phyloP scores from a whole-genome alignment of 805 yeast species.

The Kodamaea fukazawae region DNA sequence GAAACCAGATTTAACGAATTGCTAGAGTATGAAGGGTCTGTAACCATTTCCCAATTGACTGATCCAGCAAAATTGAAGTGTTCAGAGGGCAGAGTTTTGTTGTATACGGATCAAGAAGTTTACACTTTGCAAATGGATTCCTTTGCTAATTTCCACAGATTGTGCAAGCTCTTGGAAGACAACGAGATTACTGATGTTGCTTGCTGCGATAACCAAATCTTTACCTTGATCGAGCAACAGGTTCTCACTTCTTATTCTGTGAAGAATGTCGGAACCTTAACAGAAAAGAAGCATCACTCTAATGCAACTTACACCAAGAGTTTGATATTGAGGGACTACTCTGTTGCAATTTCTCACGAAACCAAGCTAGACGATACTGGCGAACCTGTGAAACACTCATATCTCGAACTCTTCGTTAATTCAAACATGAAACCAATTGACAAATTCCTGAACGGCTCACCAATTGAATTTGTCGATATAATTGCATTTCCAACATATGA shows the following conservation, averaged over 20 bases:
- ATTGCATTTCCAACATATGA: constrained; percentile 4
- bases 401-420: constrained; percentile 17
- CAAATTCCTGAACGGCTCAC: constrained; percentile 8
- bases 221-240: not conserved
- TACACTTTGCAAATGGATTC: constrained; percentile 3
- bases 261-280: too few species aligned
- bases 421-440: constrained; percentile 13
- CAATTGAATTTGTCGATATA: constrained; percentile 20
- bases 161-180: not conserved
- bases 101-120: constrained; percentile 1
- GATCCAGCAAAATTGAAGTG: constrained; percentile 5
- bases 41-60: not conserved
- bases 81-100: not conserved
- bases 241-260: too few species aligned
- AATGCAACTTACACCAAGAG: constrained; percentile 1
- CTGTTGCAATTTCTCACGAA: constrained; percentile 18
- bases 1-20: constrained; percentile 4
- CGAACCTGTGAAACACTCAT: constrained; percentile 14
- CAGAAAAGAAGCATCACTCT: not conserved
- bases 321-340: constrained; percentile 2
- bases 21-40: not conserved
- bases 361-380: constrained; percentile 13
- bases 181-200: constrained; percentile 3
- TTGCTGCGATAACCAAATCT: not conserved
- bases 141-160: constrained; percentile 3